These are phyloP conservation scores for Elongisporangium prolatum DNA, from an alignment of 352 stramenopile species.

Conservation along the genomic window DNA sequence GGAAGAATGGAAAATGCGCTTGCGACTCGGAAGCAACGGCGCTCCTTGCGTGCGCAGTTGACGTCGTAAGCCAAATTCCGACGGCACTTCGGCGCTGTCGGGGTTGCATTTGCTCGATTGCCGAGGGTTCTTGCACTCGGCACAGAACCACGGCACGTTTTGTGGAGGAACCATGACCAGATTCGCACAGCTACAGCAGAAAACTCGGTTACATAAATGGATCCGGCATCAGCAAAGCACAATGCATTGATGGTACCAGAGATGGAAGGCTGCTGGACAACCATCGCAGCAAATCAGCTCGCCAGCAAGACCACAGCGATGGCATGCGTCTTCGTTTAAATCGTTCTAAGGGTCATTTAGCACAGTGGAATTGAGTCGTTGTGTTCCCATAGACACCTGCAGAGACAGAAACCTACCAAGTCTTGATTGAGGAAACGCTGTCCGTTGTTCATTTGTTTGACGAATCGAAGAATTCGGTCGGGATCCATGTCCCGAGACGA, in stretches of 20 bases:
- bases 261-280: slow-evolving; percentile 70
- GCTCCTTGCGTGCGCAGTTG: slow-evolving; percentile 41
- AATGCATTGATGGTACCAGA: slow-evolving; percentile 44
- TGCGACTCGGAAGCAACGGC: slow-evolving; percentile 46
- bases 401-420: slow-evolving; percentile 27
- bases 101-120: slow-evolving; percentile 15
- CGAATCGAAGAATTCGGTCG: slow-evolving; percentile 63
- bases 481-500: slow-evolving; percentile 41
- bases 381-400: no score
- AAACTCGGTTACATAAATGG: background rate
- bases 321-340: slow-evolving; percentile 77
- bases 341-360: slow-evolving; percentile 44
- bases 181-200: slow-evolving; percentile 28
- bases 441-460: slow-evolving; percentile 59
- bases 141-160: slow-evolving; percentile 65
- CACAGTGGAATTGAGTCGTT: slow-evolving; percentile 3
- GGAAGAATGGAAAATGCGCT: slow-evolving; percentile 50
- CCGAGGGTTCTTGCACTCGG: slow-evolving; percentile 52
- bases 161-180: slow-evolving; percentile 47
- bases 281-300: slow-evolving; percentile 81
- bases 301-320: slow-evolving; percentile 63
- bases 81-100: background rate
- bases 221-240: no score
- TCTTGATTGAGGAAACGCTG: slow-evolving; percentile 56
- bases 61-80: slow-evolving; percentile 7